These are phyloP conservation scores for Benincasa hispida DNA, from an alignment of 306 rosid species.

Conservation along the genomic window DNA sequence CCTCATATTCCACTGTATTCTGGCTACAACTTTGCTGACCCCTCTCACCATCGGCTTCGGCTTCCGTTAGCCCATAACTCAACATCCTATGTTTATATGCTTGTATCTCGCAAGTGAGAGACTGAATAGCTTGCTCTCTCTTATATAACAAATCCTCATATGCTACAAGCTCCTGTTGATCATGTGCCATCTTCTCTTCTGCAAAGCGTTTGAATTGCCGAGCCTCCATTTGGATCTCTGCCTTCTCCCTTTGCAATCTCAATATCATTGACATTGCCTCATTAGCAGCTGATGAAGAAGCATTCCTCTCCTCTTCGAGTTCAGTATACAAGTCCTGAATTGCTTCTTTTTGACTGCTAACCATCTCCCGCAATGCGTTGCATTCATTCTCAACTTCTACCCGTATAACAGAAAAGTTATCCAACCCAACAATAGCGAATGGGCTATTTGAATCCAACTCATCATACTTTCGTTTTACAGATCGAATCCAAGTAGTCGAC, in stretches of 20 bases:
- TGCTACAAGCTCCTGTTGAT: constrained; percentile 60
- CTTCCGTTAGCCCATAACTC: constrained; percentile 75
- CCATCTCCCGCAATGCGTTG: constrained; percentile 65
- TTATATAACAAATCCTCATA: constrained; percentile 81
- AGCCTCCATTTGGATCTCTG: constrained; percentile 93
- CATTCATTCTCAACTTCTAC: constrained; percentile 73
- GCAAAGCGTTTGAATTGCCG: constrained; percentile 84
- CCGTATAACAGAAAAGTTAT: constrained; percentile 28
- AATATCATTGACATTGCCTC: constrained; percentile 99
- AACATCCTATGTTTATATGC: constrained; percentile 88
- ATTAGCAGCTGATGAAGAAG: constrained; percentile 80
- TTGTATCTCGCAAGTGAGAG: constrained; percentile 89
- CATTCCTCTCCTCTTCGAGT: constrained; percentile 92
- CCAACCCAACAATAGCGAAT: constrained; percentile 31
- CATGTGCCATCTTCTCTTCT: constrained; percentile 89
- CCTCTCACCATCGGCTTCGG: constrained; percentile 47
- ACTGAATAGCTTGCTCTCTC: constrained; percentile 75
- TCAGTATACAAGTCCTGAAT: constrained; percentile 69
- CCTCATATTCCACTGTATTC: constrained; percentile 26
- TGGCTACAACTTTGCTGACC: constrained; percentile 11
- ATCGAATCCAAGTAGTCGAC: constrained; percentile 60
- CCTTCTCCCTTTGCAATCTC: constrained; percentile 98
- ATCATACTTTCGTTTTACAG: constrained; percentile 65
- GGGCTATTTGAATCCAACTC: constrained; percentile 44
- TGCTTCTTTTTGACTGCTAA: constrained; percentile 48